Evolutionary conservation across 169 alveolate species (phyloP).

Genomic region (Ichthyophthirius multifiliis): DNA sequence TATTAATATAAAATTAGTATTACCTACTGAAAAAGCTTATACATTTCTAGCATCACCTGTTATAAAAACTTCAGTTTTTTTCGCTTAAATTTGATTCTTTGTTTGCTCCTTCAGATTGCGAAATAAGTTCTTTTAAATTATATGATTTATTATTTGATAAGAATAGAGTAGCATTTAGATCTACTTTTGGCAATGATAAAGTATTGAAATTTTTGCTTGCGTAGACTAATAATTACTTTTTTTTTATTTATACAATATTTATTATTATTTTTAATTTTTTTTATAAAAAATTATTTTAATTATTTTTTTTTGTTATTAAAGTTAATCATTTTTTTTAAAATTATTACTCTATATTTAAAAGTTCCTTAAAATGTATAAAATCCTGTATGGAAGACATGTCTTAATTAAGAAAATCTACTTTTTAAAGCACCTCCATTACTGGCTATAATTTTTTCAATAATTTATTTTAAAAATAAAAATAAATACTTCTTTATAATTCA

Average conservation of each 20-base stretch:
- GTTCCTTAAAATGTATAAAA: conserved; percentile 38
- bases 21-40: conserved; percentile 4
- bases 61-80: neutral
- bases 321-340: no score
- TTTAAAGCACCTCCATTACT: conserved; percentile 17
- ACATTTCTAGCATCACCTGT: conserved; percentile 9
- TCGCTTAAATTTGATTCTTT: neutral
- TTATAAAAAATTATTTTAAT: neutral
- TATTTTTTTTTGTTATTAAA: neutral
- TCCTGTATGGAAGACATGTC: conserved; percentile 41
- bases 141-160: neutral
- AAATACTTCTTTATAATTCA: conserved; percentile 18
- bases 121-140: neutral
- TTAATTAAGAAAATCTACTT: conserved; percentile 18
- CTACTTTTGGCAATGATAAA: conserved; percentile 16
- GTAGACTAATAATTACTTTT: conserved; percentile 30
- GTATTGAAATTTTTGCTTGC: conserved; percentile 40
- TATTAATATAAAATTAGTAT: neutral
- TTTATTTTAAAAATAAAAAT: neutral
- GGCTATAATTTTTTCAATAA: neutral
- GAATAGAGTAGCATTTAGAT: conserved; percentile 9
- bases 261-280: neutral
- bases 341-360: conserved; percentile 37
- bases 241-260: no score
- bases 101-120: neutral